Base-by-base conservation (phyloP, 495 filamentous ascomycete genomes). In the Ramalina intermedia region DNA sequence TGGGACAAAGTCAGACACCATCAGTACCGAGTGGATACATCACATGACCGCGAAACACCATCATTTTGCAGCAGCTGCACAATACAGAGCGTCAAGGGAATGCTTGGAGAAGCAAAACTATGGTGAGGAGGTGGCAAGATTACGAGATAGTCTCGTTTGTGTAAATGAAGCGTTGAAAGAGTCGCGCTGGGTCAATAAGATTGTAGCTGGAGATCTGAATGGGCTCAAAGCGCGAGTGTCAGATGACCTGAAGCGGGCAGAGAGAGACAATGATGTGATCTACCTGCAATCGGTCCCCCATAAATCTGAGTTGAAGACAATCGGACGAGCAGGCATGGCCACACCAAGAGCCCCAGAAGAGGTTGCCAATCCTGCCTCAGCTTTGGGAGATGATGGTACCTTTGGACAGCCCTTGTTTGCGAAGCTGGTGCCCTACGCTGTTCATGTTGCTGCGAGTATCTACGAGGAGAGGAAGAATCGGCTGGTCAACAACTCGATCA, bases 1-100 rank as follows among this genome's bases (percentile, higher is more conserved):
- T 46, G 87, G 87, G 5, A 81, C 90, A 50, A 88, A 86, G 53
- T 93, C 85, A 35, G 82, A 90, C 51, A 80, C 82, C 24, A 84
- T 98, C 51, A 91, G 85, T 56, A 86, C 81, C 41, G 85, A 94
- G 49, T 96, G 91, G 91, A 95, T 98, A 42, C 93, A 98, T 63
- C 91, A 96, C 56, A 91, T 91, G 79, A 85, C 83, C 5, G 91
- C 91, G 2, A 98, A 98, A 63, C 88, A 96, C 56, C 86, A 96
- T 60, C 91, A 98, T 61, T 96, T 98, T 64, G 91, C 91, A 26
- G 93, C 87, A 1, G 91, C 91, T 2, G 90, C 91, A 6, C 91
- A 98, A 63, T 96, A 86, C 56, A 75, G 91, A n/a, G 87, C 90
- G 21, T 86, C 91, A 5, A 80, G 86, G 45, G 89, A 96, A 54